A percentile compares a stretch with the other conserved stretches of the same genome.
These are phyloP conservation scores for Phanerochaete sordida DNA, from an alignment of 768 basidiomycete species.

Conservation along the genomic window DNA sequence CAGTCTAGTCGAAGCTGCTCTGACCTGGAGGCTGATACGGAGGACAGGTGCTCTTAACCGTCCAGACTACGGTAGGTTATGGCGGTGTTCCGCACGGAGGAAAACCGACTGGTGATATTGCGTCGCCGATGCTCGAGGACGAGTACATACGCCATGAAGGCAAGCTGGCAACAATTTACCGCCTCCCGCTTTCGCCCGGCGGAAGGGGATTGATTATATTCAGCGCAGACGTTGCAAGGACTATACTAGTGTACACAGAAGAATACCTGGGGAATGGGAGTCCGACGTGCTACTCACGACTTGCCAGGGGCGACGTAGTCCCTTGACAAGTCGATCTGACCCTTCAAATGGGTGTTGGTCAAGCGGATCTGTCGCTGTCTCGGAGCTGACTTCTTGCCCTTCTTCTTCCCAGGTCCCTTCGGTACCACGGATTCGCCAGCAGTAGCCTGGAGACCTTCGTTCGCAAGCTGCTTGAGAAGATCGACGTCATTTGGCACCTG, in stretches of 20 bases:
- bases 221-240: not conserved
- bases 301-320: conserved; percentile 50
- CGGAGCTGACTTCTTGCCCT: conserved; percentile 72
- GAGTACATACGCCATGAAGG: too few relatives aligned
- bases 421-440: conserved; percentile 57
- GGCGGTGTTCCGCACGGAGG: too few relatives aligned
- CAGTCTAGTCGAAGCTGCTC: too few relatives aligned
- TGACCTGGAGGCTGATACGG: too few relatives aligned
- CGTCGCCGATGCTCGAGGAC: too few relatives aligned
- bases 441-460: conserved; percentile 81
- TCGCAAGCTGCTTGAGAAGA: conserved; percentile 70
- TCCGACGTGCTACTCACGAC: not conserved
- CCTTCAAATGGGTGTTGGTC: conserved; percentile 86
- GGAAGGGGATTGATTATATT: too few relatives aligned
- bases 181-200: too few relatives aligned
- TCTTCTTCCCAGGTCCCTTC: conserved; percentile 68
- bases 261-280: not conserved
- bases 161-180: too few relatives aligned
- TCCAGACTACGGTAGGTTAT: too few relatives aligned
- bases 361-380: conserved; percentile 77
- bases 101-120: too few relatives aligned
- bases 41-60: too few relatives aligned
- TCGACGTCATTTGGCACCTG: conserved; percentile 87
- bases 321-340: conserved; percentile 79
- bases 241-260: not conserved